Percentiles rank a stretch among this genome's conserved stretches.
These are phyloP conservation scores for Aspergillus tamarii DNA, from an alignment of 2,329 filamentous ascomycete genomes.

Conservation along the genomic window DNA sequence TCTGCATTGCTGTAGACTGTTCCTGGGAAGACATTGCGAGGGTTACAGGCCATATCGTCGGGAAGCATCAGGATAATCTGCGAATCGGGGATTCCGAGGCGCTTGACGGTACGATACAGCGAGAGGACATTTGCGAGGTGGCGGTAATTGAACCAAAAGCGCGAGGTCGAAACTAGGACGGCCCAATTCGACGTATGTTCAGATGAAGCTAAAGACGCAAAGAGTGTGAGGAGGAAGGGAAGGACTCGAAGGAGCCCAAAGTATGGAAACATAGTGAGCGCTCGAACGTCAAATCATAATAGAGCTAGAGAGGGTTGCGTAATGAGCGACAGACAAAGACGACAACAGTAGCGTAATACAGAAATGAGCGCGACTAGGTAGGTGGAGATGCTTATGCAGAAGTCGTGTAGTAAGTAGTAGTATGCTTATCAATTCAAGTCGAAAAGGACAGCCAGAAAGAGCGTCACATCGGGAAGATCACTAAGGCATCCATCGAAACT, in stretches of 20 bases:
- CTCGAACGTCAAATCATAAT: slow-evolving; percentile 22
- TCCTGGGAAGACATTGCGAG: slow-evolving; percentile 94
- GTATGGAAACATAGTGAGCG: slow-evolving; percentile 31
- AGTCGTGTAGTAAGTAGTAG: neutral
- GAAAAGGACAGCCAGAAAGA: neutral
- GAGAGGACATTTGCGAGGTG: slow-evolving; percentile 97
- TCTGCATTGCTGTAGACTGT: slow-evolving; percentile 99
- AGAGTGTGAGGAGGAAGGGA: slow-evolving; percentile 27
- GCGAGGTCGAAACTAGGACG: slow-evolving; percentile 95
- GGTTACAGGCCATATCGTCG: slow-evolving; percentile 99
- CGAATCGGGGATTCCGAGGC: slow-evolving; percentile 94
- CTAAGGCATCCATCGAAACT: neutral
- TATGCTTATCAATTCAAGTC: neutral
- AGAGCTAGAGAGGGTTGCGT: slow-evolving; percentile 1
- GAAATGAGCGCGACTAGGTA: neutral
- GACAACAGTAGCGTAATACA: neutral
- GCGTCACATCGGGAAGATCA: neutral
- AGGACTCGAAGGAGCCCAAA: slow-evolving; percentile 31
- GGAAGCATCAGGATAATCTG: slow-evolving; percentile 99
- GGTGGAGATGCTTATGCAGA: neutral
- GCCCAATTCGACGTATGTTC: slow-evolving; percentile 97
- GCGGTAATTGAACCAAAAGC: slow-evolving; percentile 99
- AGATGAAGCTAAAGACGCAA: slow-evolving; percentile 24
- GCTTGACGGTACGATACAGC: slow-evolving; percentile 96
- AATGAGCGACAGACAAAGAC: neutral